Evolutionary conservation across 1,139 yeast species (phyloP).

Genomic region (Taphrina flavorubra): DNA sequence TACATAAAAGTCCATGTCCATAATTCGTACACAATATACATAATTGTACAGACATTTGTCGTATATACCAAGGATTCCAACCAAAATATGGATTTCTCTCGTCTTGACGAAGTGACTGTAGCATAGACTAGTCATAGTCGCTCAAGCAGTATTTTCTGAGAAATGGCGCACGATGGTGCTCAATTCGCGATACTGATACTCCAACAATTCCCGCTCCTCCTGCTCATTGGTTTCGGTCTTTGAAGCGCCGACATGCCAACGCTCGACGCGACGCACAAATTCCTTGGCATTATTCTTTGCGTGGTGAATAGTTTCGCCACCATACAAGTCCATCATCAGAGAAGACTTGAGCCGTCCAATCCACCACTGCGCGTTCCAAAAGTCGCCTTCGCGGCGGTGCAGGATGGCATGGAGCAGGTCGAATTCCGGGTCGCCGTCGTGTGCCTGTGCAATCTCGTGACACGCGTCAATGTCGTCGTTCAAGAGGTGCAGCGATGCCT

Average conservation of each 20-base stretch:
- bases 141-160: background rate
- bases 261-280: constrained; percentile 17
- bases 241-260: background rate
- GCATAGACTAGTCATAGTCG: no score
- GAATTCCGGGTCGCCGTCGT: constrained; percentile 19
- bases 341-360: constrained; percentile 10
- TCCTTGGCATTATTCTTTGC: constrained; percentile 9
- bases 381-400: constrained; percentile 35
- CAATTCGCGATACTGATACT: constrained; percentile 4
- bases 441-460: constrained; percentile 17
- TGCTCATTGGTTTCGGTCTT: background rate
- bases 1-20: no score
- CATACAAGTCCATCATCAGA: constrained; percentile 11
- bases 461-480: constrained; percentile 32
- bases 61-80: no score
- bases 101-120: no score
- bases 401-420: constrained; percentile 20
- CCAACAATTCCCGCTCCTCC: background rate
- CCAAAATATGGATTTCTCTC: no score
- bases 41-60: no score
- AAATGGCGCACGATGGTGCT: constrained; percentile 19
- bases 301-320: background rate
- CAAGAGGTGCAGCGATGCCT: constrained; percentile 19
- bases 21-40: no score
- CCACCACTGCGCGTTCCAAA: constrained; percentile 27